Evolutionary conservation across 768 basidiomycete genomes (phyloP), one percentile per base, ranked within the genome.

Genomic region (Agrocybe pediades): DNA sequence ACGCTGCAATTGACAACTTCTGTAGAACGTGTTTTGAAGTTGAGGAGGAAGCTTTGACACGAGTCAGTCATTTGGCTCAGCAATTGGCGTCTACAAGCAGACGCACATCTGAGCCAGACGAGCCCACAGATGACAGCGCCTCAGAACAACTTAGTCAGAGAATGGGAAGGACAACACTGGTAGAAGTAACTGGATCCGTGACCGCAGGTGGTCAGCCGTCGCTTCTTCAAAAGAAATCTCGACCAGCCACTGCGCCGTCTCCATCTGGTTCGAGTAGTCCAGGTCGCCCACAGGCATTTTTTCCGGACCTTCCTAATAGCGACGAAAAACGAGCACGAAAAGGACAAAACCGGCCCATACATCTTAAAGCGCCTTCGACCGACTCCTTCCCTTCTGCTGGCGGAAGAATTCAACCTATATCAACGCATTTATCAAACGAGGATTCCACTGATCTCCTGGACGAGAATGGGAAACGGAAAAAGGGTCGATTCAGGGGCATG

Each of bases 1-100:
- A 82, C 57, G 51, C 62, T 27, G 65, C 72, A 8, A 58, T 91
- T 40, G 73, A 80, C 17, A 81, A 84, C 48, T 77, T 92, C 39
- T 85, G 80, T 64, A 65, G 74, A 23, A 75, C 69, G 55, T 92
- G 90, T 66, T 78, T 82, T 47, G 82, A 88, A 49, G 77, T 91
- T 16, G 90, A 93, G 65, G 84, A 87, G 60, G 77, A 82, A 49
- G 85, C 87, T 23, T 69, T 91, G 33, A 71, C 74, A 36, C 77
- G 87, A 29, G 89, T 92, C 46, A 87, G 80, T 64, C 82, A 83
- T 56, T 68, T 87, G 15, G 82, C 82, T 13, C 66, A 75, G 0
- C 72, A 69, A 47, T 58, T 77, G 29, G 64, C 64, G 17, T 52
- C 60, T 15, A 62, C 59, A 19, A 59, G 47, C 26, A 54, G 53